Percentiles rank a stretch among this genome's conserved stretches.
phyloP scores from a whole-genome alignment of 2,329 filamentous ascomycete genomes.

The Beauveria scarabaeidicola region DNA sequence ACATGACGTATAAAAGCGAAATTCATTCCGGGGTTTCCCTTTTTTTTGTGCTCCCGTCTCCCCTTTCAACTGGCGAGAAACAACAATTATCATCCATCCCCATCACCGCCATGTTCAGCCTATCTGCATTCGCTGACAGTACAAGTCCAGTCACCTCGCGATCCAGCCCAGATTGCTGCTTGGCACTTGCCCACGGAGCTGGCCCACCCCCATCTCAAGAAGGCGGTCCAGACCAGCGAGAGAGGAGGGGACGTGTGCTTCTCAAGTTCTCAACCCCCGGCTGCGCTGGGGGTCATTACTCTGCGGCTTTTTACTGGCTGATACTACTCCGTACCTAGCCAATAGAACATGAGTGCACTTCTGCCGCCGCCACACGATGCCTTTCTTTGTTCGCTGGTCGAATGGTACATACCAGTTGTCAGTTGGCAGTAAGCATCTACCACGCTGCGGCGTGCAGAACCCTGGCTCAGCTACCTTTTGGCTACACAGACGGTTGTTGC shows the following conservation, averaged over 20 bases:
- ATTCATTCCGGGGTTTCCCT: too few relatives aligned
- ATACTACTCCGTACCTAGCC: background rate
- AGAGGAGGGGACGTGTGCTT: background rate
- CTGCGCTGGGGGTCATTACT: background rate
- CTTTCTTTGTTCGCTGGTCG: background rate
- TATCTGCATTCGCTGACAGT: too few relatives aligned
- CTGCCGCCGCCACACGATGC: background rate
- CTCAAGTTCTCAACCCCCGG: background rate
- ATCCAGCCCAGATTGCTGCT: background rate
- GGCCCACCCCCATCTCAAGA: background rate
- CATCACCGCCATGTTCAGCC: too few relatives aligned
- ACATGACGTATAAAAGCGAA: too few relatives aligned
- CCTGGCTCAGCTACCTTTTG: background rate
- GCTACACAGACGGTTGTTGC: too few relatives aligned
- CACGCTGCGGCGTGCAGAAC: too few relatives aligned
- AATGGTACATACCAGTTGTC: background rate
- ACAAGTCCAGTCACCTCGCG: background rate
- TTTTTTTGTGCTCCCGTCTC: too few relatives aligned
- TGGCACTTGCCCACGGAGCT: background rate
- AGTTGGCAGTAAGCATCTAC: too few relatives aligned
- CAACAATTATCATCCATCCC: too few relatives aligned
- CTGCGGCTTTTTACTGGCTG: background rate
- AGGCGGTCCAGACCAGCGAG: conserved; percentile 8
- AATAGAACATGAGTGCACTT: background rate
- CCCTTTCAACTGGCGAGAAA: too few relatives aligned